phyloP scores from a whole-genome alignment of 2,329 filamentous ascomycete species.

The Alternaria brassicae region DNA sequence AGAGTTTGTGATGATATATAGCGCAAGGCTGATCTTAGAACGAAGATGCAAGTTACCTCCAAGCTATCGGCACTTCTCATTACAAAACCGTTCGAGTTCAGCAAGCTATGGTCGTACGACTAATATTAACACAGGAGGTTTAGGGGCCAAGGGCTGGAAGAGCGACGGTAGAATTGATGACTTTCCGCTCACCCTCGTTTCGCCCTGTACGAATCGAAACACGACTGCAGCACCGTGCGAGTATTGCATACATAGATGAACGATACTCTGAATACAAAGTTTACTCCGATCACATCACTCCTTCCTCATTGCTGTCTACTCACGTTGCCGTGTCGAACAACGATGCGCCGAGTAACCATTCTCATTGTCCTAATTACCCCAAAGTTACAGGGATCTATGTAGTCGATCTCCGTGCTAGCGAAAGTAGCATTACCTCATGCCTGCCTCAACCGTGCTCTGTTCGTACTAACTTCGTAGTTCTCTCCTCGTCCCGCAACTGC shows the following conservation, averaged over 20 bases:
- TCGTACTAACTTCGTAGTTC: conserved; percentile 36
- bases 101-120: neutral
- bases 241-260: conserved; percentile 5
- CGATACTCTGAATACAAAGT: neutral
- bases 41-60: neutral
- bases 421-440: conserved; percentile 48
- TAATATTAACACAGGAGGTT: neutral
- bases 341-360: neutral
- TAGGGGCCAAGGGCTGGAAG: neutral
- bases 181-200: neutral
- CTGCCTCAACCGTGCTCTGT: conserved; percentile 40
- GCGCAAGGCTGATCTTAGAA: neutral
- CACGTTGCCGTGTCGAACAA: neutral
- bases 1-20: neutral
- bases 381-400: conserved; percentile 22
- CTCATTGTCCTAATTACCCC: conserved; percentile 10
- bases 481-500: conserved; percentile 26
- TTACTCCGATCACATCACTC: neutral
- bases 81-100: neutral
- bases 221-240: neutral
- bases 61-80: neutral
- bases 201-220: neutral
- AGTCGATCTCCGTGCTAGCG: conserved; percentile 39
- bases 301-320: neutral
- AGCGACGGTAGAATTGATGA: neutral